Percentiles rank a stretch among this genome's conserved stretches.
These are phyloP conservation scores for Colletotrichum endophyticum DNA, from an alignment of 2,329 filamentous ascomycete species.

Conservation along the genomic window DNA sequence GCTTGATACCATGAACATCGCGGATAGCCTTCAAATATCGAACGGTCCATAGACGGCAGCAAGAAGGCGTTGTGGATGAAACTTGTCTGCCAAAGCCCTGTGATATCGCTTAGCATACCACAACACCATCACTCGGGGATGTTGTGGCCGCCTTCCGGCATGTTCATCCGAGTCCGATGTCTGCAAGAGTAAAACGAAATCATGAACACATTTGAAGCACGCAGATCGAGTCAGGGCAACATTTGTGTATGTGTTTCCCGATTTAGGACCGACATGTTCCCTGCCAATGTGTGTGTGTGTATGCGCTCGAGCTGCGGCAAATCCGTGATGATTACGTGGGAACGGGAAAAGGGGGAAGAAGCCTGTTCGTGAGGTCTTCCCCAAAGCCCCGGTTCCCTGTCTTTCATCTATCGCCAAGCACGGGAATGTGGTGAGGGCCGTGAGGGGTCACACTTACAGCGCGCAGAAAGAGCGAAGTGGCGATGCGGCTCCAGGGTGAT, in stretches of 20 bases:
- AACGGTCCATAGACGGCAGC: background rate
- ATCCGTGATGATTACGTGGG: background rate
- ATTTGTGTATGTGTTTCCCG: background rate
- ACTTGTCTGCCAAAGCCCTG: background rate
- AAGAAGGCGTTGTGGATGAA: background rate
- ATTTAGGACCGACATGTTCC: background rate
- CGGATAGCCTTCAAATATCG: background rate
- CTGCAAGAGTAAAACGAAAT: background rate
- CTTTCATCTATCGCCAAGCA: background rate
- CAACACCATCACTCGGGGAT: background rate
- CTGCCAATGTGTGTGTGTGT: background rate
- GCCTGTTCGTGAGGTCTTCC: background rate
- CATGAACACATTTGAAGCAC: background rate
- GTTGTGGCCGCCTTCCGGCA: background rate
- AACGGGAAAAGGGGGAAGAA: background rate
- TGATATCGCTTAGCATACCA: background rate
- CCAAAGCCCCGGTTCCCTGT: background rate
- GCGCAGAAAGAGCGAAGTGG: background rate
- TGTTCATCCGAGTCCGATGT: background rate
- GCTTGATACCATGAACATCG: background rate
- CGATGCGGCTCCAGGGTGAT: slow-evolving; percentile 2
- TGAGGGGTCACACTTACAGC: background rate
- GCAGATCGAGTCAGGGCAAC: background rate
- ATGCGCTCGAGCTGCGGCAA: background rate
- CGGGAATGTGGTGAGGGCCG: background rate